Evolutionary conservation across 768 basidiomycete genomes (phyloP).

Genomic region (Cubamyces lactineus): DNA sequence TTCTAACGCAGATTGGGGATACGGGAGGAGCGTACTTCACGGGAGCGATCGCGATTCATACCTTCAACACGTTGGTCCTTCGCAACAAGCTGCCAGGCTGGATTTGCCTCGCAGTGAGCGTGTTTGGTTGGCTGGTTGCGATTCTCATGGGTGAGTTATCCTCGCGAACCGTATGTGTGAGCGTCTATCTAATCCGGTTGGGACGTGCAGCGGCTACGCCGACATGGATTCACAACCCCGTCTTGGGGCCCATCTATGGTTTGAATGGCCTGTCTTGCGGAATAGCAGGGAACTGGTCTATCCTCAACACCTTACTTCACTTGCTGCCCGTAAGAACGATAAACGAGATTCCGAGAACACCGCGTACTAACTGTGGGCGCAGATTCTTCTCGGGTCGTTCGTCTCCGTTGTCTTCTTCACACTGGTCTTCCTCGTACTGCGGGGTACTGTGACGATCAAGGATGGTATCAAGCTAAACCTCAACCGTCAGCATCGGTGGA

Average conservation of each 20-base stretch:
- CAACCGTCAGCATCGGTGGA: constrained; percentile 35
- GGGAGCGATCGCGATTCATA: constrained; percentile 64
- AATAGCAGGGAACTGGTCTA: constrained; percentile 46
- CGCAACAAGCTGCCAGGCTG: constrained; percentile 53
- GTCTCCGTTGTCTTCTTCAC: constrained; percentile 61
- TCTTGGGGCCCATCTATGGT: constrained; percentile 53
- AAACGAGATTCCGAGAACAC: neutral
- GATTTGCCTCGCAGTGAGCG: constrained; percentile 46
- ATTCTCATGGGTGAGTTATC: constrained; percentile 49
- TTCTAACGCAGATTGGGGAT: constrained; percentile 62
- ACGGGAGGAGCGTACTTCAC: constrained; percentile 68
- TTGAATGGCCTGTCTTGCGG: constrained; percentile 55
- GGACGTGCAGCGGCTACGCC: constrained; percentile 13
- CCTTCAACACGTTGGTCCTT: constrained; percentile 67
- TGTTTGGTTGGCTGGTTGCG: constrained; percentile 59
- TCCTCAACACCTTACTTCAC: constrained; percentile 54
- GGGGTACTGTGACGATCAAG: constrained; percentile 55
- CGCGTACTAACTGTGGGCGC: neutral
- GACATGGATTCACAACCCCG: constrained; percentile 35
- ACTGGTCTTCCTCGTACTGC: constrained; percentile 62
- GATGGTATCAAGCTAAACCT: constrained; percentile 55
- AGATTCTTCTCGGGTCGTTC: constrained; percentile 64
- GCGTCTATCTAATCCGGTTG: neutral
- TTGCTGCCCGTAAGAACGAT: constrained; percentile 58
- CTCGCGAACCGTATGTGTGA: neutral